Conservation (phyloP, 345 rosid species). For the Mallotus nudiflorus region DNA sequence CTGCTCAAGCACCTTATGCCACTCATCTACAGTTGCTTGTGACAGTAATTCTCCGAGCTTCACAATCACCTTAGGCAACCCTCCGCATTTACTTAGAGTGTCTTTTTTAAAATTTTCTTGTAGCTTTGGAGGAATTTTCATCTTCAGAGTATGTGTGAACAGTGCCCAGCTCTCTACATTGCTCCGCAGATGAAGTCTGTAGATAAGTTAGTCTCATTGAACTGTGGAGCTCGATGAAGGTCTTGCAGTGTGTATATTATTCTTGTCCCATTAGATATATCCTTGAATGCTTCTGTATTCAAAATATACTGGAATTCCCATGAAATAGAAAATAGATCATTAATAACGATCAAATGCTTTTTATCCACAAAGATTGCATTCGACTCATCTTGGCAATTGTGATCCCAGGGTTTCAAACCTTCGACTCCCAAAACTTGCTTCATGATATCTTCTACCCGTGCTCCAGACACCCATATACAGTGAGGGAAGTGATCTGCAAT, state of each 20-base stretch:
- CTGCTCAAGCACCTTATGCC: constrained; percentile 7
- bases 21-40: constrained; percentile 5
- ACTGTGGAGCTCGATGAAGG: constrained; percentile 8
- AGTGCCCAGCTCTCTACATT: constrained; percentile 23
- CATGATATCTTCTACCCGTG: background rate
- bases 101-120: constrained; percentile 8
- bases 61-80: constrained; percentile 1
- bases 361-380: background rate
- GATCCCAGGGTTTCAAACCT: background rate
- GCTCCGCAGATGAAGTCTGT: constrained; percentile 12
- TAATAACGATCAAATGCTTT: background rate
- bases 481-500: constrained; percentile 3
- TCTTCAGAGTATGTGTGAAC: constrained; percentile 7
- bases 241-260: constrained; percentile 9
- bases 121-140: constrained; percentile 6
- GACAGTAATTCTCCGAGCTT: constrained; percentile 18
- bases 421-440: background rate
- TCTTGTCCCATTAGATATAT: constrained; percentile 20
- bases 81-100: constrained; percentile 20
- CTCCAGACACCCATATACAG: constrained; percentile 15
- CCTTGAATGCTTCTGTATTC: constrained; percentile 1
- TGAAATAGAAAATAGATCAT: background rate
- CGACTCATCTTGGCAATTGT: constrained; percentile 1
- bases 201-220: background rate
- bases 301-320: no score